Base-by-base conservation (phyloP, 2,329 filamentous ascomycete species). In the Aotearoamyces nothofagi region DNA sequence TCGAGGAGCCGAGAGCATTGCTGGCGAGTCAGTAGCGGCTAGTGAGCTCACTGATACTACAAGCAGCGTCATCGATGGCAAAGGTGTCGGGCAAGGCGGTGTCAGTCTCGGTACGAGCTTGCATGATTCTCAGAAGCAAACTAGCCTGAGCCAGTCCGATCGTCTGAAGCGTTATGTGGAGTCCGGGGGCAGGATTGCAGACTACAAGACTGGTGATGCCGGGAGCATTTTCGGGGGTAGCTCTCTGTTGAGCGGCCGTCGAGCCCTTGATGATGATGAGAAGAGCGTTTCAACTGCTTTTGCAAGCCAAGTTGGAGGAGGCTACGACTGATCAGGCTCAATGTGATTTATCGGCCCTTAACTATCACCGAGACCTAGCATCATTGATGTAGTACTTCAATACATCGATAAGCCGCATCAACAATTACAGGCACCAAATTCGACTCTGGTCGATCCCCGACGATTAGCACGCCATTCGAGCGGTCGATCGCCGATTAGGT, bases 221-320 rank as follows among this genome's bases (percentile, higher is more conserved):
- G 62, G 67, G 38, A 81, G 75, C 50, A 71, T 76, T 29, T 82
- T 70, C 47, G 75, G 69, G 30, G 61, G 57, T 33, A 78, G 76
- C 44, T 62, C 58, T 22, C 56, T 51, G 26, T 29, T 51, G 12
- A 43, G 45, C 39, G 45, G 43, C 22, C 43, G 47, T 15, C 49
- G 49, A 20, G 35, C 64, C 62, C 29, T 72, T 78, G 90, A 98
- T 42, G 90, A 98, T 41, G 90, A 96, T 50, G 83, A 90, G 46
- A 83, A 90, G 57, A 96, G 87, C 55, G 73, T 96, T 46, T 93
- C 83, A 48, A 96, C 90, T 29, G 86, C 86, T 27, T 98, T 96
- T 58, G 86, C 87, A 36, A 94, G 84, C 58, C 90, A 96, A 55
- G 74, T 94, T 41, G 84, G 82, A 29, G 47, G 48, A 34, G 47